Conservation (phyloP, 2,329 filamentous ascomycete genomes). For the Ophiostoma fasciatum region DNA sequence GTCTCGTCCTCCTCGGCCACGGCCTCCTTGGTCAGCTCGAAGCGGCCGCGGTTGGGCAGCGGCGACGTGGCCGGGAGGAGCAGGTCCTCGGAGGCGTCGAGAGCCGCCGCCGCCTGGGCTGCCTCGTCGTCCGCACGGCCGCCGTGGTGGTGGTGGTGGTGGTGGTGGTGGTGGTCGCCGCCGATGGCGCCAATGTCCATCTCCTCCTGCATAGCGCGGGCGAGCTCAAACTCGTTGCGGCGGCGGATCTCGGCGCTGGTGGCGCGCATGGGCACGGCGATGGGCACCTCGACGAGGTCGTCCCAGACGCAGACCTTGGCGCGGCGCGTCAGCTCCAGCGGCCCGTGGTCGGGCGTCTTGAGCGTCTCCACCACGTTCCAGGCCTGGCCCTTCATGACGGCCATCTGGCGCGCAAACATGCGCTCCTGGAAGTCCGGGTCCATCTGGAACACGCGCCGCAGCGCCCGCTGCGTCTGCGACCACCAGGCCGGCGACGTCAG, state of each 20-base stretch:
- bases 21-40: constrained; percentile 43
- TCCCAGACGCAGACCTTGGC: constrained; percentile 96
- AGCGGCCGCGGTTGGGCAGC: constrained; percentile 62
- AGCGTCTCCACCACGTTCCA: constrained; percentile 99
- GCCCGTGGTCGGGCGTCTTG: constrained; percentile 83
- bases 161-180: constrained; percentile 19
- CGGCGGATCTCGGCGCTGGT: constrained; percentile 75
- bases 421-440: constrained; percentile 95
- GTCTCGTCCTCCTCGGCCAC: constrained; percentile 26
- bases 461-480: constrained; percentile 78
- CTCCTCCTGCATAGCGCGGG: constrained; percentile 52
- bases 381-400: constrained; percentile 97
- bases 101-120: too few relatives aligned
- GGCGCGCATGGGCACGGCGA: constrained; percentile 77
- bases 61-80: constrained; percentile 47
- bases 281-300: constrained; percentile 87
- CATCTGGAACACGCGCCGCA: constrained; percentile 77
- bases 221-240: constrained; percentile 21
- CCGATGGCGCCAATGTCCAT: constrained; percentile 63
- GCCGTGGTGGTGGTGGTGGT: neutral
- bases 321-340: constrained; percentile 75
- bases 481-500: constrained; percentile 94
- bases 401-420: constrained; percentile 98
- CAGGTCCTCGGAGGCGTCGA: constrained; percentile 44
- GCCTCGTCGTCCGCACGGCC: constrained; percentile 4